Conservation (phyloP, 306 rosid species). For the Gleditsia sinensis region DNA sequence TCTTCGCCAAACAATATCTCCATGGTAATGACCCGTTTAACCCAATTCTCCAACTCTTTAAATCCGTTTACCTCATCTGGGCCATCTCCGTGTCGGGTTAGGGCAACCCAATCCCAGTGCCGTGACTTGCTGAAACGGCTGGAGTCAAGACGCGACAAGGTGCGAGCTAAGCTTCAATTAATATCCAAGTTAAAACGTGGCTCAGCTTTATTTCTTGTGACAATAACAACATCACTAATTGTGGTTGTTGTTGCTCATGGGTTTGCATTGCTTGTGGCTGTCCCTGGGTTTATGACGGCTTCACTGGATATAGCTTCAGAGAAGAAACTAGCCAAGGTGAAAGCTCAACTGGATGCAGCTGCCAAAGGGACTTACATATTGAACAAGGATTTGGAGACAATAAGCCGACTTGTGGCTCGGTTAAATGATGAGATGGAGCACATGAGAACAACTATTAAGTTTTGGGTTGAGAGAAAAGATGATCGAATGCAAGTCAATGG, state of each 20-base stretch:
- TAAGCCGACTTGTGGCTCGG: conserved; percentile 61
- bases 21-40: conserved; percentile 3
- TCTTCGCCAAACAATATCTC: not conserved
- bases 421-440: conserved; percentile 69
- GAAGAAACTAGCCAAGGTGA: conserved; percentile 30
- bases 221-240: conserved; percentile 45
- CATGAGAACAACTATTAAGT: conserved; percentile 39
- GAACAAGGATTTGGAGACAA: conserved; percentile 68
- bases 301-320: conserved; percentile 36
- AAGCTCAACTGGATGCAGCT: conserved; percentile 62
- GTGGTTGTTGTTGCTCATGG: conserved; percentile 59
- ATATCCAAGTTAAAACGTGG: conserved; percentile 32
- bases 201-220: conserved; percentile 45
- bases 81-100: conserved; percentile 21
- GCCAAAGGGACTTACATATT: conserved; percentile 72
- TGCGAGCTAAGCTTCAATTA: conserved; percentile 39
- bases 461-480: conserved; percentile 59
- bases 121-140: conserved; percentile 49
- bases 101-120: conserved; percentile 34
- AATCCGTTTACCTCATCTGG: conserved; percentile 33
- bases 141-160: conserved; percentile 52
- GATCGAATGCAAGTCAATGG: conserved; percentile 43
- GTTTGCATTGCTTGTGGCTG: conserved; percentile 49
- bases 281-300: conserved; percentile 44
- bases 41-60: conserved; percentile 27